Evolutionary conservation across 305 asterid genomes (phyloP), one percentile per base, ranked within the genome.

Genomic region (Solanum aculeatissimum): DNA sequence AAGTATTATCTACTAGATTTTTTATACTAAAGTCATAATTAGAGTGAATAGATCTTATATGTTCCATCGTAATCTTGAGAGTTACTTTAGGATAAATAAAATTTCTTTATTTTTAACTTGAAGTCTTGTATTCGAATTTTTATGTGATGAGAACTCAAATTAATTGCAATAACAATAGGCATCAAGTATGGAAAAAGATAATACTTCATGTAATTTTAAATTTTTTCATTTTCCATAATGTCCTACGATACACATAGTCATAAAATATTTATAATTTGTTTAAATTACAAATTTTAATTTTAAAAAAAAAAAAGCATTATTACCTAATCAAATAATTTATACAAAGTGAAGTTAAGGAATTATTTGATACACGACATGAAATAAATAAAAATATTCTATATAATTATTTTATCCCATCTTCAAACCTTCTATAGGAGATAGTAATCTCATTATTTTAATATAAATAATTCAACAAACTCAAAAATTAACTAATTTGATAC

Each of bases 251-350:
- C 21, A 58, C 4, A 58, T 0, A 21, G 16, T 54, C 23, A 7
- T 57, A 57, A 4, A 57, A 2, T 23, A 23, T 23, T 21, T 0
- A 23, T 23, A 4, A 60, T 18, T 60, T 12, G 2, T 60, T 60
- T 2, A 62, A 23, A 62, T 11, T 0, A 23, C 7, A 23, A 11
- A 9, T 62, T 62, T 7, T 11, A 23, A 4, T 7, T 60, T 60
- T 60, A 0, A 2, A 3, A 1, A 14, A 0, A 1, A 54, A 51
- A 16, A 7, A 8, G n/a, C n/a, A 6, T 3, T n/a, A 27, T 9
- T 57, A n/a, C 63, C n/a, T 57, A 9, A 57, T 57, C 1, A 57
- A 54, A n/a, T 2, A 57, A 9, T 7, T 3, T n/a, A 9, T 57
- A n/a, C 27, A n/a, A 57, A 57, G 19, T 57, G 4, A 5, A 57